Base-by-base conservation (phyloP, 1,284 basidiomycete species). In the Ceratobasidium sp. region DNA sequence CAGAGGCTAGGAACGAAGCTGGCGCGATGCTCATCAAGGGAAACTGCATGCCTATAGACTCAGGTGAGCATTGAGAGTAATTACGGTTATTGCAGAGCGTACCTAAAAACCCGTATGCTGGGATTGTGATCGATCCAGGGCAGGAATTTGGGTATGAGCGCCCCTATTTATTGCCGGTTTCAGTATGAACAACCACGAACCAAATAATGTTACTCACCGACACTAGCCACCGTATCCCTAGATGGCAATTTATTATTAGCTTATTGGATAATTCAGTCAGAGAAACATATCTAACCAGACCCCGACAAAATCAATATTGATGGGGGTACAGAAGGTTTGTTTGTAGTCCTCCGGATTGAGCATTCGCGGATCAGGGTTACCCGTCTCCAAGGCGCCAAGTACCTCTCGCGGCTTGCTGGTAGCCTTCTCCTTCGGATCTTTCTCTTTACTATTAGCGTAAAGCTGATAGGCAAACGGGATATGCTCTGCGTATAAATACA, bases 11-110 rank as follows among this genome's bases (percentile, higher is more conserved):
- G 80, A 32, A 75, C 50, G 41, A 78, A 77, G 52, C 78, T 77
- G 30, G 77, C 78, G 0, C 78, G 76, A n/a, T 72, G 74, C 66
- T 80, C 79, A 59, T 80, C 78, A 1, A 80, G 71, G 1, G 79
- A 78, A 18, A 80, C 73, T n/a, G 78, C 78, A 61, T 80, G 78
- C 11, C 79, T 52, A 50, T 26, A n/a, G 3, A 32, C 5, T 8
- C 28, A 52, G 14, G 26, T 14, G 23, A 23, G 9, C 23, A 52
- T 11, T 8, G 8, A 52, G 8, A 14, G 14, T 52, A 23, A 8
- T 14, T 52, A 13, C 26, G 8, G 49, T 9, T 52, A 8, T 23
- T n/a, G 21, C 21, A 21, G 26, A 52, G 23, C 49, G 11, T 52
- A 52, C 49, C 49, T 9, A 23, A 73, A 73, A 16, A 16, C 26